Evolutionary conservation across 2,329 filamentous ascomycete species (phyloP).

Genomic region (Triangularia verruculosa): DNA sequence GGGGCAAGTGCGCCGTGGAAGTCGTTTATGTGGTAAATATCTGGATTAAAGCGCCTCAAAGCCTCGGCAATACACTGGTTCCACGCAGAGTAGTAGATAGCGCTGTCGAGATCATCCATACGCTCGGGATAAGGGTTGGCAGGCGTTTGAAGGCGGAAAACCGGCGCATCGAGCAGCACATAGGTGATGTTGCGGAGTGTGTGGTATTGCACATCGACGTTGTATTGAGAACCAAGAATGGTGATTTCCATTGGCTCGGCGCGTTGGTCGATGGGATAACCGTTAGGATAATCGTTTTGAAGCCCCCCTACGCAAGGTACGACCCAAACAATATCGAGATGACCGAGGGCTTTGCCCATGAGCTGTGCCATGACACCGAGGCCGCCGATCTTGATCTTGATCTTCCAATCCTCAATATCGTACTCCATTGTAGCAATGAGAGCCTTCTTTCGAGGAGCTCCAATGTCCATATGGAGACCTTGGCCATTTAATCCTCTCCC

Average conservation of each 20-base stretch:
- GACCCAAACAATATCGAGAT: conserved; percentile 63
- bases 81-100: conserved; percentile 67
- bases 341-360: conserved; percentile 63
- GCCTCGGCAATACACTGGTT: conserved; percentile 65
- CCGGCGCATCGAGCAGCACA: conserved; percentile 62
- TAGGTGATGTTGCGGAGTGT: conserved; percentile 63
- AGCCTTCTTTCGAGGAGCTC: conserved; percentile 41
- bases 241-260: conserved; percentile 60
- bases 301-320: conserved; percentile 60
- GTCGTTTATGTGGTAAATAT: conserved; percentile 38
- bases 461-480: conserved; percentile 18
- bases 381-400: conserved; percentile 69
- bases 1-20: conserved; percentile 47
- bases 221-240: conserved; percentile 57
- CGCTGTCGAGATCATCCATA: conserved; percentile 66
- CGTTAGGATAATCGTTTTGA: conserved; percentile 26
- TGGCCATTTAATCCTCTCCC: conserved; percentile 1
- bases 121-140: conserved; percentile 61
- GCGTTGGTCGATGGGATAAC: conserved; percentile 57
- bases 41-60: conserved; percentile 52
- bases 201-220: conserved; percentile 62
- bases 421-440: conserved; percentile 71
- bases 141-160: conserved; percentile 61
- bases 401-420: conserved; percentile 65
- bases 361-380: conserved; percentile 67